Evolutionary conservation across 1,284 basidiomycete species (phyloP), one percentile per base, ranked within the genome.

Genomic region (Taiwanofungus camphoratus): DNA sequence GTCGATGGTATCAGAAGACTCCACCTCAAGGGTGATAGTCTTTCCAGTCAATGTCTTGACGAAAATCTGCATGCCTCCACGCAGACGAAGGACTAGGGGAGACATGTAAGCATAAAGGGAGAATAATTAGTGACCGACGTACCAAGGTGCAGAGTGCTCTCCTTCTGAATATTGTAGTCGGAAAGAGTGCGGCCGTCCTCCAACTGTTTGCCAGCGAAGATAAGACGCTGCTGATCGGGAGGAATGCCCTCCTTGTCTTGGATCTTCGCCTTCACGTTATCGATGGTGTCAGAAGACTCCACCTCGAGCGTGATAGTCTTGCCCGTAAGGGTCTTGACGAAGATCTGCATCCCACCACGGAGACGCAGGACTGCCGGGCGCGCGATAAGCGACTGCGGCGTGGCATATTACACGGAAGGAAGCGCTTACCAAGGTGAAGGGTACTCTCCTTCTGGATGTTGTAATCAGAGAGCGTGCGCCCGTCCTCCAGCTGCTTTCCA

Each of bases 281-380:
- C 84, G 58, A 87, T 87, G 41, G 86, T 87, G 68, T 89, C 85
- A 3, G 79, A 83, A n/a, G 83, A 86, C 69, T 88, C 85, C 37
- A 90, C 86, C 70, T 90, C 87, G 50, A 88, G 77, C 46, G 87
- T 88, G 69, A 91, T 90, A 40, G 87, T 87, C 76, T 90, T 92
- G 55, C 89, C 89, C 26, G 90, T 92, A 41, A 92, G 68, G 50
- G 77, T 82, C 68, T 87, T 87, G 32, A 88, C 84, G 61, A 88
- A 88, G 59, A 88, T 87, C 65, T 87, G 85, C 85, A 87, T 87
- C 55, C 82, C 82, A 57, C 82, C 83, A 57, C 83, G 77, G 39
- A 87, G 71, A 59, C 81, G 74, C 34, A 85, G 69, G 40, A 56
- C 56, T 58, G 16, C 8, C 31, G 22, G 11, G 39, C 19, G 9